These are phyloP conservation scores for Ambrosiella cleistominuta DNA, from an alignment of 2,329 filamentous ascomycete species.

Conservation along the genomic window DNA sequence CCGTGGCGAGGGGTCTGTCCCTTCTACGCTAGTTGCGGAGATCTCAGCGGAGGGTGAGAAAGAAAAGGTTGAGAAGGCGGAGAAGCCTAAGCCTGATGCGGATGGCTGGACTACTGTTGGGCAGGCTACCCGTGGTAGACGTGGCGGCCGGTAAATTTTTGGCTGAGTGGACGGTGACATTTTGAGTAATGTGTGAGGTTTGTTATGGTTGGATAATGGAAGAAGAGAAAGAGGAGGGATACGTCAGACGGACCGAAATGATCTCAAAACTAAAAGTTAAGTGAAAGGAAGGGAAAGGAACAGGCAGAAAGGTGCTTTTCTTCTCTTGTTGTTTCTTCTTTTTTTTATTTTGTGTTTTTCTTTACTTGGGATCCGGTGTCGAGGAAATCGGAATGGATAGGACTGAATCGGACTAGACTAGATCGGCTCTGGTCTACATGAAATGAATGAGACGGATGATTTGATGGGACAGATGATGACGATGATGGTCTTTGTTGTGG, in stretches of 20 bases:
- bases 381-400: not conserved
- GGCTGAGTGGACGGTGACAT: not conserved
- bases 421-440: not conserved
- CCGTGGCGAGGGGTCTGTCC: constrained; percentile 19
- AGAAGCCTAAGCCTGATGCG: constrained; percentile 26
- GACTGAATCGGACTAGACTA: not conserved
- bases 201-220: constrained; percentile 2
- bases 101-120: constrained; percentile 49
- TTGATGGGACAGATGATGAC: not conserved
- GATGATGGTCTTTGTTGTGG: not conserved
- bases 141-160: not conserved
- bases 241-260: not conserved
- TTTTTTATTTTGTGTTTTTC: constrained; percentile 14
- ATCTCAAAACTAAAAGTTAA: constrained; percentile 3
- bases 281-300: constrained; percentile 2
- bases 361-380: constrained; percentile 16
- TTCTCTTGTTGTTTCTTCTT: not conserved
- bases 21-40: constrained; percentile 15
- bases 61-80: constrained; percentile 15
- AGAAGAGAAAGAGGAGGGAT: not conserved
- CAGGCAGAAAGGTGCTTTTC: not conserved
- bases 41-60: constrained; percentile 14
- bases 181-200: too few species aligned
- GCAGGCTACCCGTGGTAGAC: constrained; percentile 14
- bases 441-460: not conserved